A percentile compares a stretch with the other conserved stretches of the same genome.
These are phyloP conservation scores for Naganishia friedmannii DNA, from an alignment of 768 basidiomycete species.

Conservation along the genomic window DNA sequence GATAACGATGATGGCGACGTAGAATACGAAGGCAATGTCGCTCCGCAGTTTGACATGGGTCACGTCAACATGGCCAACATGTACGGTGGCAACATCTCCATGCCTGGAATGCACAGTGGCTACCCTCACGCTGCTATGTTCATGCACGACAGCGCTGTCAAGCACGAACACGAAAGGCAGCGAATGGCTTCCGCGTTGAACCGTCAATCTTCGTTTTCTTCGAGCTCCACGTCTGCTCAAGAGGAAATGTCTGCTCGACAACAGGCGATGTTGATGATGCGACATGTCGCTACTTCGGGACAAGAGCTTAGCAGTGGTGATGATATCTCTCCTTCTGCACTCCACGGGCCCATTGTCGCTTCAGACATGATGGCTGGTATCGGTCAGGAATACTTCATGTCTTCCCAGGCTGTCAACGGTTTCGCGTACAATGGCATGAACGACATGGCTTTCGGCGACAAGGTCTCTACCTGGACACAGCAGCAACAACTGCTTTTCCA, in stretches of 20 bases:
- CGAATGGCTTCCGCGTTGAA: constrained; percentile 29
- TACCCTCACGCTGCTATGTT: constrained; percentile 12
- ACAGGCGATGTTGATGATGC: constrained; percentile 19
- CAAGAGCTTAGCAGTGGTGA: not conserved
- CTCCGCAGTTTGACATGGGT: constrained; percentile 16
- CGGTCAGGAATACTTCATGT: constrained; percentile 2
- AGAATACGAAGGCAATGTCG: constrained; percentile 20
- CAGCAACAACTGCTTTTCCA: constrained; percentile 29
- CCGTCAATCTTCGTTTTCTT: constrained; percentile 19
- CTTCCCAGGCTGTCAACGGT: not conserved
- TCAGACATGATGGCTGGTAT: constrained; percentile 4
- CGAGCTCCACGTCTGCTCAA: constrained; percentile 1
- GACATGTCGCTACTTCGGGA: not conserved
- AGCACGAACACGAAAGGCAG: constrained; percentile 37
- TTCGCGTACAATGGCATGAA: not conserved
- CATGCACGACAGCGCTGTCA: constrained; percentile 36
- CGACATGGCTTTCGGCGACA: constrained; percentile 23
- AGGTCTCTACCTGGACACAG: constrained; percentile 29
- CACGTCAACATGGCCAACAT: constrained; percentile 4
- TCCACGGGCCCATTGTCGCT: constrained; percentile 1
- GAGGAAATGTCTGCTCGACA: constrained; percentile 11
- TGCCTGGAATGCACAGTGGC: constrained; percentile 20
- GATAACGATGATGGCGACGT: constrained; percentile 30
- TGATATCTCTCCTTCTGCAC: constrained; percentile 5
- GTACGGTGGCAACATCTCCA: constrained; percentile 4